Conservation (phyloP, 306 rosid genomes). For the Castanea crenata region DNA sequence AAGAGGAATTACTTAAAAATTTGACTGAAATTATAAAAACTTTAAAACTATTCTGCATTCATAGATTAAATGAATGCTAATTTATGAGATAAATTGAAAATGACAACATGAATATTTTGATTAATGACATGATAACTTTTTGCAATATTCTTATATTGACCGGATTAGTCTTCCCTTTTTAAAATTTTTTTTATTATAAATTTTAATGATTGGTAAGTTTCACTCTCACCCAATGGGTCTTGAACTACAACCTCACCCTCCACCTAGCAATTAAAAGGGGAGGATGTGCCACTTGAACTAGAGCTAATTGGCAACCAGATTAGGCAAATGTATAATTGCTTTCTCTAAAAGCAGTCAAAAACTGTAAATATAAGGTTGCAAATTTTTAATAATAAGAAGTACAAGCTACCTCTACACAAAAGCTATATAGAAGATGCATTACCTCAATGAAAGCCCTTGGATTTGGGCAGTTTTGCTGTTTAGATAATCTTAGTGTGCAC, state of each 20-base stretch:
- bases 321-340: neutral
- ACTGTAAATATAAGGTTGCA: neutral
- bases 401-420: neutral
- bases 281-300: no score
- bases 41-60: neutral
- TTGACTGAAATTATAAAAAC: neutral
- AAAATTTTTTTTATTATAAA: no score
- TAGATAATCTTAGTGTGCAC: constrained; percentile 69
- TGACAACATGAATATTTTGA: neutral
- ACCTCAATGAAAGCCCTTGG: constrained; percentile 77
- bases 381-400: neutral
- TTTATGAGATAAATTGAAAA: neutral
- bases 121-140: neutral
- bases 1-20: neutral
- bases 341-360: neutral
- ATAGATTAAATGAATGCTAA: neutral
- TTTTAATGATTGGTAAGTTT: no score
- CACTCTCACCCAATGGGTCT: no score
- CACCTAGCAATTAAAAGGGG: no score
- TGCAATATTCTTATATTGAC: neutral
- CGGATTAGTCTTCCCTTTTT: no score
- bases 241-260: no score
- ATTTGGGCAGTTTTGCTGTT: constrained; percentile 66
- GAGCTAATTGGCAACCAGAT: neutral
- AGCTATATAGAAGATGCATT: constrained; percentile 13